Conservation (phyloP, 345 rosid genomes). For the Dipteronia sinensis region DNA sequence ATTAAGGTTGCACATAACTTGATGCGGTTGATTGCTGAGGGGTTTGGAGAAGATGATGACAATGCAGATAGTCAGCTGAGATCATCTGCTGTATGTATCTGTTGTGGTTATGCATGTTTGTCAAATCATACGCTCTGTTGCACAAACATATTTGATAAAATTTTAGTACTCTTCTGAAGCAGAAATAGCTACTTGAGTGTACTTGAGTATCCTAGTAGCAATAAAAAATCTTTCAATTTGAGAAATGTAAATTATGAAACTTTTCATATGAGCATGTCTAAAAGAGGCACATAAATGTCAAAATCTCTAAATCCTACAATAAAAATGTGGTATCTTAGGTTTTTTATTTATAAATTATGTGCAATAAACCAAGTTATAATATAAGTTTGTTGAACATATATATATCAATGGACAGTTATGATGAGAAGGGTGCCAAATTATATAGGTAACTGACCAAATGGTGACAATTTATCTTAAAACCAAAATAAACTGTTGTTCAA, state of each 20-base stretch:
- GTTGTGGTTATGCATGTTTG: constrained; percentile 24
- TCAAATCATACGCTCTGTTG: background rate
- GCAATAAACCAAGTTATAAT: background rate
- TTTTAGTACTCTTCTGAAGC: background rate
- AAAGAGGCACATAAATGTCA: background rate
- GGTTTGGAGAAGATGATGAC: constrained; percentile 93
- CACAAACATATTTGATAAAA: background rate
- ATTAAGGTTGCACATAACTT: constrained; percentile 92
- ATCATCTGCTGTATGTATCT: constrained; percentile 85
- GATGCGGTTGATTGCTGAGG: constrained; percentile 97
- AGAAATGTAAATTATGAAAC: background rate
- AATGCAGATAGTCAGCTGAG: constrained; percentile 84
- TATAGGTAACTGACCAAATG: background rate
- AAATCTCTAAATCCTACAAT: background rate
- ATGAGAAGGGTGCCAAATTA: background rate
- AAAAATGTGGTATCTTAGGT: background rate
- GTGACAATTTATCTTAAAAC: background rate
- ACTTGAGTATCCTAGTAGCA: background rate
- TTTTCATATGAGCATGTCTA: background rate
- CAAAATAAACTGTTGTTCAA: background rate
- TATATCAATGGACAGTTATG: background rate
- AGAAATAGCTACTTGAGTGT: background rate
- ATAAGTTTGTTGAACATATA: background rate
- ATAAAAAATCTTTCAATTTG: background rate
- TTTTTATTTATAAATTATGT: background rate